A percentile compares a stretch with the other conserved stretches of the same genome.
Evolutionary conservation across 768 basidiomycete genomes (phyloP).

Genomic region (Asterophora lycoperdoides): DNA sequence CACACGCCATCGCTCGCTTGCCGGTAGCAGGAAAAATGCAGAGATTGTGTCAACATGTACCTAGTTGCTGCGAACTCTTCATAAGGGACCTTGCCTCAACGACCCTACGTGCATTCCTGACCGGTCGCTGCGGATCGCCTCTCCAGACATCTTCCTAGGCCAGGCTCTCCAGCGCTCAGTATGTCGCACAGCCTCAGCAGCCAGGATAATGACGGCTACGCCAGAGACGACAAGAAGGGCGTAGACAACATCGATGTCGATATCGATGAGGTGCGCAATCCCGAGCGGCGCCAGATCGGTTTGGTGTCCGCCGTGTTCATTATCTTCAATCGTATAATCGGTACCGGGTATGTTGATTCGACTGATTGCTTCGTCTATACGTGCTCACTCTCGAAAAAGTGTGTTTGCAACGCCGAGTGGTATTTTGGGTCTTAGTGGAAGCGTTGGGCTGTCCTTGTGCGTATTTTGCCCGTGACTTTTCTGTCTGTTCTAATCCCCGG

Average conservation of each 20-base stretch:
- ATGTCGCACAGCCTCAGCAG: conserved; percentile 2
- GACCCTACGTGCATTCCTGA: not conserved
- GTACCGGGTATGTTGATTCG: conserved; percentile 29
- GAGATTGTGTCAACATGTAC: not conserved
- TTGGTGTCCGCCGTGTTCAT: conserved; percentile 31
- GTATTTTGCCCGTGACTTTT: not conserved
- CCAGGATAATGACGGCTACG: not conserved
- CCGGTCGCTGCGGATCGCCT: not conserved
- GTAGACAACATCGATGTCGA: not conserved
- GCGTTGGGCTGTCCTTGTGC: conserved; percentile 30
- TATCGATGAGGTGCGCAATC: conserved; percentile 1
- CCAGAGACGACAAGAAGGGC: not conserved
- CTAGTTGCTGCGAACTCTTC: not conserved
- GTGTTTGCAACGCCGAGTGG: conserved; percentile 35
- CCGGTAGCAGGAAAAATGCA: conserved; percentile 1
- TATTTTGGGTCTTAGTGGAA: conserved; percentile 29
- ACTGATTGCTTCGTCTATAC: not conserved
- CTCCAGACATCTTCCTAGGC: not conserved
- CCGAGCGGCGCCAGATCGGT: conserved; percentile 22
- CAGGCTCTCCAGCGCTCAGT: not conserved
- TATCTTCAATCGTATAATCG: conserved; percentile 35
- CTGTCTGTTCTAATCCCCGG: not conserved
- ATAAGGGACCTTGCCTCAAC: not conserved
- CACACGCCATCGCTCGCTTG: not conserved
- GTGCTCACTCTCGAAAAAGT: conserved; percentile 12